Evolutionary conservation across 768 basidiomycete genomes (phyloP).

Genomic region (Lentinula edodes): DNA sequence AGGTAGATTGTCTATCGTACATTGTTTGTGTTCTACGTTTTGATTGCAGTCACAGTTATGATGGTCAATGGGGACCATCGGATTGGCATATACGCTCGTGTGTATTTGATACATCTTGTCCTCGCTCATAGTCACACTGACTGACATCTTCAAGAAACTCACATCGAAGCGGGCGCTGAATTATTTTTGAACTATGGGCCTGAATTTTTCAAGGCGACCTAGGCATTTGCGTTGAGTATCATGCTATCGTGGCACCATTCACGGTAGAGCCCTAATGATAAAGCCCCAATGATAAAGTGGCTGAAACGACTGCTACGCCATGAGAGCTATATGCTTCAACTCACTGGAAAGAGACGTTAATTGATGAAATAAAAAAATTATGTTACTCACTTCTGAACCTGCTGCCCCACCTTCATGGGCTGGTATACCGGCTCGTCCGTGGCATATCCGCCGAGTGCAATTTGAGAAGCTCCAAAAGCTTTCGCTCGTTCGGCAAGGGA

Average conservation of each 20-base stretch:
- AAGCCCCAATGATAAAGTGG: not conserved
- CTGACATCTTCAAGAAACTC: not conserved
- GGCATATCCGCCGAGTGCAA: constrained; percentile 31
- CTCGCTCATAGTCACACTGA: not conserved
- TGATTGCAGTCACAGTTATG: constrained; percentile 2
- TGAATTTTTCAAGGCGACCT: not conserved
- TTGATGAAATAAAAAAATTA: not conserved
- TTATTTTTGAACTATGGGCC: not conserved
- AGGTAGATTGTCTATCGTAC: constrained; percentile 25
- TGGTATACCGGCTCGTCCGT: constrained; percentile 47
- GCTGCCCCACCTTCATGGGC: constrained; percentile 84
- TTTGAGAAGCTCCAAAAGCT: constrained; percentile 32
- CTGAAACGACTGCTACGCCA: constrained; percentile 42
- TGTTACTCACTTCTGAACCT: constrained; percentile 68
- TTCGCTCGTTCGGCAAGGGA: constrained; percentile 43
- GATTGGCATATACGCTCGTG: constrained; percentile 50
- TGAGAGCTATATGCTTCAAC: constrained; percentile 74
- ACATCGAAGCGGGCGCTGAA: constrained; percentile 2
- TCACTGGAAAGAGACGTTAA: constrained; percentile 43
- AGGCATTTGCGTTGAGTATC: not conserved
- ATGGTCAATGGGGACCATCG: constrained; percentile 64
- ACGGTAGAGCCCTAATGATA: not conserved
- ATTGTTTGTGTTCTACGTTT: not conserved
- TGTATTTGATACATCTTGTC: not conserved
- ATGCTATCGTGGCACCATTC: too few species aligned